These are phyloP conservation scores for Fusarium subglutinans DNA, from an alignment of 2,329 filamentous ascomycete species.

Conservation along the genomic window DNA sequence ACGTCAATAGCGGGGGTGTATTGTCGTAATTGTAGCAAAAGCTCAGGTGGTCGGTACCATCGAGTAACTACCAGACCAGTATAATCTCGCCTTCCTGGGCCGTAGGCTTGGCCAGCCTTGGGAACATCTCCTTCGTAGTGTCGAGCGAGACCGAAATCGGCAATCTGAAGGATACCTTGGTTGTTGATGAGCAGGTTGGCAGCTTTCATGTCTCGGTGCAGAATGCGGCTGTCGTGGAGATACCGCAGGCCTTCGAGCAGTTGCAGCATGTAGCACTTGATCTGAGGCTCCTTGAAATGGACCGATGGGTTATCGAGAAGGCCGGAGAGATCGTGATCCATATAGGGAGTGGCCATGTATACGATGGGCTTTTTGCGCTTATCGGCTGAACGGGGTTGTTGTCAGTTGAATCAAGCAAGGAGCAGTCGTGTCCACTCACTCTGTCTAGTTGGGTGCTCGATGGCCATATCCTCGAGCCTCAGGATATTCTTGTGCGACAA, in stretches of 20 bases:
- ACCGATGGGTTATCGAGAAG: slow-evolving; percentile 95
- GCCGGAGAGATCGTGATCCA: slow-evolving; percentile 98
- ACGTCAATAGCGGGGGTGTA: slow-evolving; percentile 99
- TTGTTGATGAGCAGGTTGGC: slow-evolving; percentile 98
- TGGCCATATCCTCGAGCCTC: slow-evolving; percentile 92
- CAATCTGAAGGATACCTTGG: slow-evolving; percentile 91
- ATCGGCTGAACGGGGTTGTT: slow-evolving; percentile 62
- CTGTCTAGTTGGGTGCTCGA: slow-evolving; percentile 76
- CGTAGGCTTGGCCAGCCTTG: slow-evolving; percentile 78
- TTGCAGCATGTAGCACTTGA: slow-evolving; percentile 98
- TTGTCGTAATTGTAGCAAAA: slow-evolving; percentile 84
- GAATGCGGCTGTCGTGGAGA: slow-evolving; percentile 86
- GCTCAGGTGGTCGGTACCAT: slow-evolving; percentile 96
- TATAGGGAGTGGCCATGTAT: slow-evolving; percentile 99
- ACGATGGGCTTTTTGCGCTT: slow-evolving; percentile 86
- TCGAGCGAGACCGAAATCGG: slow-evolving; percentile 93
- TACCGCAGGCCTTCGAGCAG: slow-evolving; percentile 90
- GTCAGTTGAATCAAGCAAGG: slow-evolving; percentile 9
- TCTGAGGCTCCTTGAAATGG: slow-evolving; percentile 85
- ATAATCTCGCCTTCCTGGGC: slow-evolving; percentile 88
- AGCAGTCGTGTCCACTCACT: slow-evolving; percentile 53
- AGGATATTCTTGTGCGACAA: slow-evolving; percentile 92
- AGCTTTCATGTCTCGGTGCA: slow-evolving; percentile 99
- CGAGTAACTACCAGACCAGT: slow-evolving; percentile 96
- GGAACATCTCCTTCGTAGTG: slow-evolving; percentile 90